Evolutionary conservation across 2,329 filamentous ascomycete genomes (phyloP).

Genomic region (Thermoascus crustaceus): DNA sequence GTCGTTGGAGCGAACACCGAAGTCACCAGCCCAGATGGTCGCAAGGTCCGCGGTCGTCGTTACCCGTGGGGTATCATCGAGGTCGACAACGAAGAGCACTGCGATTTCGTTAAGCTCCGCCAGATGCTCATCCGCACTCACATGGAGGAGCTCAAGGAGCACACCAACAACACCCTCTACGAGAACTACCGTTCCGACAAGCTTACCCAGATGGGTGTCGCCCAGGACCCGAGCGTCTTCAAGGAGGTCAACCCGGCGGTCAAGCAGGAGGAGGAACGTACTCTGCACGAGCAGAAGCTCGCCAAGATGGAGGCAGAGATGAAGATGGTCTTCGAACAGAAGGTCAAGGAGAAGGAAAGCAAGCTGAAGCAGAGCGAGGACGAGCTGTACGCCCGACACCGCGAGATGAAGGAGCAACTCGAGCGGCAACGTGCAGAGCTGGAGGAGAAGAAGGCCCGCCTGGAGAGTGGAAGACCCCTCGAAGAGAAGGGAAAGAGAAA

Average conservation of each 20-base stretch:
- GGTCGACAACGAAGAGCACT: constrained; percentile 99
- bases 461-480: constrained; percentile 91
- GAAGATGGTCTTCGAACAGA: constrained; percentile 99
- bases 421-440: constrained; percentile 90
- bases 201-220: constrained; percentile 96
- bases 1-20: constrained; percentile 96
- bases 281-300: constrained; percentile 97
- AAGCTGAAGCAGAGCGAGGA: constrained; percentile 99
- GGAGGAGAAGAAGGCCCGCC: constrained; percentile 93
- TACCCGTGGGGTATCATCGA: constrained; percentile 99
- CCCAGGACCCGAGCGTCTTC: constrained; percentile 97
- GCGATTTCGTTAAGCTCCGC: constrained; percentile 98
- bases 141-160: constrained; percentile 99
- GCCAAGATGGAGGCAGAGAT: constrained; percentile 99
- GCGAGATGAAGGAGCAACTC: constrained; percentile 99
- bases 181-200: constrained; percentile 99
- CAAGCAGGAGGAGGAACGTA: constrained; percentile 98
- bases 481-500: constrained; percentile 99
- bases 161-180: constrained; percentile 98
- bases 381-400: constrained; percentile 93
- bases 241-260: constrained; percentile 99
- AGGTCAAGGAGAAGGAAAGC: constrained; percentile 98
- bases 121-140: constrained; percentile 99
- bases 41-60: constrained; percentile 88
- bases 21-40: constrained; percentile 82